Evolutionary conservation across 2,329 filamentous ascomycete species (phyloP).

Genomic region (Pseudogymnoascus sp.): DNA sequence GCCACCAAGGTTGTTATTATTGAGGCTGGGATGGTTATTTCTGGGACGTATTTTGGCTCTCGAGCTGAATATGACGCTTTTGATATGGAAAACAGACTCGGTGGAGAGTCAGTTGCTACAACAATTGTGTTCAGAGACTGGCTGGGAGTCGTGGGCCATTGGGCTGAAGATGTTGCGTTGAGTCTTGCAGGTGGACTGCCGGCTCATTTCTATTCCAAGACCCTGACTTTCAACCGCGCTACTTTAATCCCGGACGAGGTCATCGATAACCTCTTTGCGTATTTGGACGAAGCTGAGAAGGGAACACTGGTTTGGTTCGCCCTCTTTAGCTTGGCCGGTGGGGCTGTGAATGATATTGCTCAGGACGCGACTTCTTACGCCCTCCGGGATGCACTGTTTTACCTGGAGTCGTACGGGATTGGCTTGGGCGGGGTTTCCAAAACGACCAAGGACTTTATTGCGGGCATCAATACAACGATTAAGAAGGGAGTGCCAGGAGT

Average conservation of each 20-base stretch:
- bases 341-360: slow-evolving; percentile 50
- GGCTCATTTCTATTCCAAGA: slow-evolving; percentile 50
- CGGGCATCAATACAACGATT: slow-evolving; percentile 42
- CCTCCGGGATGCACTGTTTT: slow-evolving; percentile 58
- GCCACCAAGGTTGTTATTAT: slow-evolving; percentile 49
- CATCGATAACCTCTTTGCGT: slow-evolving; percentile 46
- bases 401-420: slow-evolving; percentile 55
- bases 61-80: slow-evolving; percentile 46
- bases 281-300: slow-evolving; percentile 42
- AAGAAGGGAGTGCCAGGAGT: slow-evolving; percentile 29
- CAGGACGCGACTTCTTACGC: slow-evolving; percentile 52
- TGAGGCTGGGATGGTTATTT: slow-evolving; percentile 47
- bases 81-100: slow-evolving; percentile 41
- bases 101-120: slow-evolving; percentile 33
- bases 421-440: slow-evolving; percentile 39
- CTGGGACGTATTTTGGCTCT: slow-evolving; percentile 55
- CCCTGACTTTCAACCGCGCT: slow-evolving; percentile 44
- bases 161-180: slow-evolving; percentile 43
- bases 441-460: slow-evolving; percentile 44
- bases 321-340: slow-evolving; percentile 56
- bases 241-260: slow-evolving; percentile 40
- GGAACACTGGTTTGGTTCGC: slow-evolving; percentile 52
- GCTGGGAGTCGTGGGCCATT: slow-evolving; percentile 50
- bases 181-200: slow-evolving; percentile 27
- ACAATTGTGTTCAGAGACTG: slow-evolving; percentile 53